These are phyloP conservation scores for Vigna mungo DNA, from an alignment of 306 rosid genomes.

Conservation along the genomic window DNA sequence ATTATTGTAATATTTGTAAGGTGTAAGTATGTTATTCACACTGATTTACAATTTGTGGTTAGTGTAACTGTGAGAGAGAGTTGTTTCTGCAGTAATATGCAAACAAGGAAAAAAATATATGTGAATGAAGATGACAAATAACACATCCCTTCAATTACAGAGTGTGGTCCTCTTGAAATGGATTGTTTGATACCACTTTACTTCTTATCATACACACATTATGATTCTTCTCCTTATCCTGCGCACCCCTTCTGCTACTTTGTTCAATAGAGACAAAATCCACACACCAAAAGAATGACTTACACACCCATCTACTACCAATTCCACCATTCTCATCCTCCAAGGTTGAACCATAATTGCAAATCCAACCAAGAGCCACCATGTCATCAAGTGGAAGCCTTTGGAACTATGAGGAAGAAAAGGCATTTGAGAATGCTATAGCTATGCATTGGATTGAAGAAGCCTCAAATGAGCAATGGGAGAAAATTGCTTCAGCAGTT, in stretches of 20 bases:
- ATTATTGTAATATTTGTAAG: not conserved
- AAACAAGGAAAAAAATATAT: slow-evolving; percentile 42
- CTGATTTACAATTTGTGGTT: slow-evolving; percentile 33
- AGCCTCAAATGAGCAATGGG: slow-evolving; percentile 74
- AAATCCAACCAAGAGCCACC: slow-evolving; percentile 49
- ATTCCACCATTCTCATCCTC: slow-evolving; percentile 52
- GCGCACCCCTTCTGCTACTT: slow-evolving; percentile 59
- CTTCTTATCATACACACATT: slow-evolving; percentile 68
- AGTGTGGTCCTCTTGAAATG: slow-evolving; percentile 87
- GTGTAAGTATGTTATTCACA: slow-evolving; percentile 2
- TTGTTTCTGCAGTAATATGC: slow-evolving; percentile 34
- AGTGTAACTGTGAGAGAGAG: slow-evolving; percentile 30
- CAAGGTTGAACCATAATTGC: slow-evolving; percentile 43
- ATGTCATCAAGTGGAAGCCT: slow-evolving; percentile 74
- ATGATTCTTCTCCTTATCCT: slow-evolving; percentile 62
- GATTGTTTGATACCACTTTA: slow-evolving; percentile 72
- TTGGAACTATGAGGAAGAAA: slow-evolving; percentile 95
- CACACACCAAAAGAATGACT: slow-evolving; percentile 40
- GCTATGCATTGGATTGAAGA: slow-evolving; percentile 82
- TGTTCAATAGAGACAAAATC: slow-evolving; percentile 52
- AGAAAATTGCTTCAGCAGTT: slow-evolving; percentile 76
- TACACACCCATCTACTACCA: slow-evolving; percentile 42
- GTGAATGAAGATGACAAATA: slow-evolving; percentile 68
- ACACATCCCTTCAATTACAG: slow-evolving; percentile 71
- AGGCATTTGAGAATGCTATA: slow-evolving; percentile 86